Conservation (phyloP, 2,329 filamentous ascomycete genomes). For the Clonostachys rosea region DNA sequence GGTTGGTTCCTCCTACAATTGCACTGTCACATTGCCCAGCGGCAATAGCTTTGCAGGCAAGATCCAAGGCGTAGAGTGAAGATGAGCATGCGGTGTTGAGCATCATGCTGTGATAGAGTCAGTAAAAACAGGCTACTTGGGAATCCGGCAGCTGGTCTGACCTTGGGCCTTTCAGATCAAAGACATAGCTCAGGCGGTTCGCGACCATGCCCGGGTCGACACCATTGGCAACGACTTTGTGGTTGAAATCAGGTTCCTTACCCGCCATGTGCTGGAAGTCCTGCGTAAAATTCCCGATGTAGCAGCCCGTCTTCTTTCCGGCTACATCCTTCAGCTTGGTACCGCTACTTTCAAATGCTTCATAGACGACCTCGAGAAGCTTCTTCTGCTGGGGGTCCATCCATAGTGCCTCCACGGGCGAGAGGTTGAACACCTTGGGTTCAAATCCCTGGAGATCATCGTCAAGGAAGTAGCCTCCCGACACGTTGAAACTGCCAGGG, state of each 20-base stretch:
- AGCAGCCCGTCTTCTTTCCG: conserved; percentile 1
- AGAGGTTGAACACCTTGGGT: conserved; percentile 4
- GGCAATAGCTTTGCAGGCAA: conserved; percentile 23
- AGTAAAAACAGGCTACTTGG: not conserved
- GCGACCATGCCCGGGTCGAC: conserved; percentile 1
- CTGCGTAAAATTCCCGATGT: not conserved
- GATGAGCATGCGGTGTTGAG: conserved; percentile 42
- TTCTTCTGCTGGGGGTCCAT: conserved; percentile 10
- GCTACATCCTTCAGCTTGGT: conserved; percentile 1
- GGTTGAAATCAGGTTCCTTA: not conserved
- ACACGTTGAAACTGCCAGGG: not conserved
- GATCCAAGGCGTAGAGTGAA: conserved; percentile 34
- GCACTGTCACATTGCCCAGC: conserved; percentile 21
- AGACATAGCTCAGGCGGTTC: conserved; percentile 5
- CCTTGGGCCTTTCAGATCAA: conserved; percentile 5
- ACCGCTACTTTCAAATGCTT: conserved; percentile 11
- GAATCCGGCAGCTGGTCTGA: not conserved
- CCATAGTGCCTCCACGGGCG: not conserved
- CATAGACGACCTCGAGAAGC: conserved; percentile 10
- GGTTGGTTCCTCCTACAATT: conserved; percentile 22
- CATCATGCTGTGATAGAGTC: conserved; percentile 27
- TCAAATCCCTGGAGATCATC: conserved; percentile 3
- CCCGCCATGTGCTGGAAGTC: conserved; percentile 1
- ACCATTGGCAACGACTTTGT: not conserved
- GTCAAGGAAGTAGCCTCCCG: conserved; percentile 1